phyloP scores from a whole-genome alignment of 2,329 filamentous ascomycete species.

The Raffaelea ambrosiae region DNA sequence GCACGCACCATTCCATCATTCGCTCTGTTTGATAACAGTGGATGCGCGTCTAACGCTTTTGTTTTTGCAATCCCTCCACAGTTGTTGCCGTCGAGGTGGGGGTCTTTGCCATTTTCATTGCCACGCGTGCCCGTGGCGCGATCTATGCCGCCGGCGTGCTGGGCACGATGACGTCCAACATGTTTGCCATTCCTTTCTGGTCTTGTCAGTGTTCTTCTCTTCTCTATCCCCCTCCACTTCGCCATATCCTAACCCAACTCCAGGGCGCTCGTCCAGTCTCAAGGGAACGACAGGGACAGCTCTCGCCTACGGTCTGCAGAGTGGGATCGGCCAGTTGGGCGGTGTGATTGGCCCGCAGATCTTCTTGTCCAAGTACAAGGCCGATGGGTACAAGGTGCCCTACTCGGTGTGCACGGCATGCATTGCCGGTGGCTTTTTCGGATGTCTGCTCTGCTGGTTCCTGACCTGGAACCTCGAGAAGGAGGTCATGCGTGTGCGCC shows the following conservation, averaged over 20 bases:
- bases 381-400: conserved; percentile 6
- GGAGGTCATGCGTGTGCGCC: conserved; percentile 5
- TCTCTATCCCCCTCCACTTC: background rate
- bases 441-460: conserved; percentile 6
- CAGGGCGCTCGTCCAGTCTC: conserved; percentile 7
- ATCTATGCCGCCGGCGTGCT: background rate
- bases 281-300: conserved; percentile 7
- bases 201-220: conserved; percentile 4
- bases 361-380: conserved; percentile 3
- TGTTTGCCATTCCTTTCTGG: conserved; percentile 9
- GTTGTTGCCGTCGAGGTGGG: conserved; percentile 5
- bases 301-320: conserved; percentile 7
- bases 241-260: background rate
- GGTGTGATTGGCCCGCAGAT: conserved; percentile 7
- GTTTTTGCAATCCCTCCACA: too few species aligned
- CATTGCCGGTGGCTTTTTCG: conserved; percentile 7
- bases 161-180: background rate
- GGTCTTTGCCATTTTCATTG: conserved; percentile 10
- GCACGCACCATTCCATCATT: background rate
- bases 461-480: conserved; percentile 5
- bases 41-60: too few species aligned
- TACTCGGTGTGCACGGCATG: conserved; percentile 7
- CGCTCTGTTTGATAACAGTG: background rate
- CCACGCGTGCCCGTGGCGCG: background rate
- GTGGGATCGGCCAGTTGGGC: conserved; percentile 9